These are phyloP conservation scores for Parascedosporium putredinis DNA, from an alignment of 2,329 filamentous ascomycete species.

Conservation along the genomic window DNA sequence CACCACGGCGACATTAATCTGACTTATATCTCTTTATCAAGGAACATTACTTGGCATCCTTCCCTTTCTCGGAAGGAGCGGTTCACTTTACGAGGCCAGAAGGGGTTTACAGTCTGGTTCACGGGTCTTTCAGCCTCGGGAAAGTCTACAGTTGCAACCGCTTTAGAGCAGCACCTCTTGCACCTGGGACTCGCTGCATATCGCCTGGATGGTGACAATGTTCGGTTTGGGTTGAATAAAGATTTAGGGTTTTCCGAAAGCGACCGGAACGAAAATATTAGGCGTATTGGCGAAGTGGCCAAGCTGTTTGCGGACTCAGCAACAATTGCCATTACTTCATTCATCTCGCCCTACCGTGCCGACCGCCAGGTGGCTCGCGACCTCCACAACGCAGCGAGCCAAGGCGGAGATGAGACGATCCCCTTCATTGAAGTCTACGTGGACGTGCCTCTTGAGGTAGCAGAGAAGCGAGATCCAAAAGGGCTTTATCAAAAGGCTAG, in stretches of 20 bases:
- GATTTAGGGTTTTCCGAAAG: slow-evolving; percentile 89
- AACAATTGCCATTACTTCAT: slow-evolving; percentile 82
- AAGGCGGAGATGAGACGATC: slow-evolving; percentile 50
- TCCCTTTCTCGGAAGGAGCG: slow-evolving; percentile 72
- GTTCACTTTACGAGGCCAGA: slow-evolving; percentile 65
- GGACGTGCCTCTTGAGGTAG: slow-evolving; percentile 81
- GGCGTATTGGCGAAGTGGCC: slow-evolving; percentile 89
- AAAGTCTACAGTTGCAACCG: slow-evolving; percentile 94
- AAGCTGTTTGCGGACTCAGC: slow-evolving; percentile 91
- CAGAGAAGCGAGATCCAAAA: slow-evolving; percentile 93
- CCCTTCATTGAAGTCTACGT: slow-evolving; percentile 92
- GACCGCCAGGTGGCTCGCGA: slow-evolving; percentile 75
- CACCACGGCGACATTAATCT: no score
- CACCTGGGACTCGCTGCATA: slow-evolving; percentile 77
- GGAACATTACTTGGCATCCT: slow-evolving; percentile 86
- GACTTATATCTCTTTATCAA: no score
- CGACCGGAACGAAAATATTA: slow-evolving; percentile 96
- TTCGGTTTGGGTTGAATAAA: slow-evolving; percentile 96
- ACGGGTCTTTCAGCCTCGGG: slow-evolving; percentile 92
- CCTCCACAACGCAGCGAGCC: slow-evolving; percentile 55
- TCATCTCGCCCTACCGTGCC: slow-evolving; percentile 89
- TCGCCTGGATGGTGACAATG: slow-evolving; percentile 94
- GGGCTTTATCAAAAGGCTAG: slow-evolving; percentile 96
- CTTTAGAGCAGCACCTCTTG: slow-evolving; percentile 92
- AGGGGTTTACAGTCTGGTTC: slow-evolving; percentile 93